Base-by-base conservation (phyloP, 2,329 filamentous ascomycete genomes). In the Endothia cerciana region DNA sequence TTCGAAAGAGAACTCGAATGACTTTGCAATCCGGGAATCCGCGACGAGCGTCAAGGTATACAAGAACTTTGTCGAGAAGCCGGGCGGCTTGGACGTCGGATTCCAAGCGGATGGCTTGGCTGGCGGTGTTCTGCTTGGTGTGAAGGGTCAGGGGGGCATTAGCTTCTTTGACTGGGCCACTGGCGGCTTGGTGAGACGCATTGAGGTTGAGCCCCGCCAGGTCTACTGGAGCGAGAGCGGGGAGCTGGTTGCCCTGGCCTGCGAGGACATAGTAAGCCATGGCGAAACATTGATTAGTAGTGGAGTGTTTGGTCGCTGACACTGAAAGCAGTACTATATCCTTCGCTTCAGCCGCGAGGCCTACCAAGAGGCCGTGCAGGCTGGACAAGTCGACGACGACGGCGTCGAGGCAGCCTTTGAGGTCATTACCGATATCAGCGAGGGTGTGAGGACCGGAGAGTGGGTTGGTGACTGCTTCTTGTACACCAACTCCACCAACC, bases 381-480 rank as follows among this genome's bases (percentile, higher is more conserved):
- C 88, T 38, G 94, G 92, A 3, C 85, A 93, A 72, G 89, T 93
- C 8, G 94, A 98, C 71, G 87, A 90, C 62, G 94, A 97, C 77
- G 95, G 95, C 65, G 94, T 97, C 6, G 95, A 99, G 81, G 87
- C 94, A 30, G 95, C 95, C 6, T 97, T 99, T 72, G 95, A 98
- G 75, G 91, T 98, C 36, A 92, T 98, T 63, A 97, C 94, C 30
- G 95, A 98, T 76, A 93, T 97, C 74, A 94, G 91, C 75, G 95
- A 98, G 80, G 92, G 90, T 70, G 93, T 98, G 61, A 91, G 92
- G 70, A 97, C 94, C 25, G 95, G 94, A 72, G 92, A 97, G 81
- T 99, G 95, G 95, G 92, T 99, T 65, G 95, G 95, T 69, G 95
- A 99, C 81, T 97, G 94, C 82, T 97, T 99, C 84, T 94, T 98